Conservation (phyloP, 352 stramenopile species). For the Globisporangium emineosum region DNA sequence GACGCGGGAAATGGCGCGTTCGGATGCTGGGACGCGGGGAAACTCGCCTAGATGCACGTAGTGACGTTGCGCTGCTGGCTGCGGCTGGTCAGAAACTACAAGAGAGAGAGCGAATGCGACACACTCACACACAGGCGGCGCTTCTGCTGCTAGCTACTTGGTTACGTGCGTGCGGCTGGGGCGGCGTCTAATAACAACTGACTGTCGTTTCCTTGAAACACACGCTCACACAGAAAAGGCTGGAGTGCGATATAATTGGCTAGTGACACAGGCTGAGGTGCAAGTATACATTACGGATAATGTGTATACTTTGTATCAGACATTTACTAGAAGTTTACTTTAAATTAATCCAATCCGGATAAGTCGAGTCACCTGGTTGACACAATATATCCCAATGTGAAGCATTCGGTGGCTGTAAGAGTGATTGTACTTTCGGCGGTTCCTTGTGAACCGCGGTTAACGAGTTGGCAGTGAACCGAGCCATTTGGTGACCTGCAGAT, state of each 20-base stretch:
- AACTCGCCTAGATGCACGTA: neutral
- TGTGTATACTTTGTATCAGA: neutral
- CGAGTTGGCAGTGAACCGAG: neutral
- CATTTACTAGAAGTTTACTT: no score
- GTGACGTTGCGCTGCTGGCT: neutral
- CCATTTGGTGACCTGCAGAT: neutral
- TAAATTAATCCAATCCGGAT: neutral
- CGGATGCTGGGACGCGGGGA: neutral
- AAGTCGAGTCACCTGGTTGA: neutral
- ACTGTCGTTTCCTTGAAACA: conserved; percentile 15
- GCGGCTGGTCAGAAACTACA: neutral
- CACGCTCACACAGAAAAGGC: conserved; percentile 1
- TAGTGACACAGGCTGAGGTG: conserved; percentile 6
- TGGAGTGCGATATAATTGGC: conserved; percentile 3
- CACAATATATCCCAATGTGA: neutral
- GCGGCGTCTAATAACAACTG: conserved; percentile 8
- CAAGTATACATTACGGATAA: neutral
- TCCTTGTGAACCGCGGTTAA: conserved; percentile 1
- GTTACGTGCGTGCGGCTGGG: conserved; percentile 1
- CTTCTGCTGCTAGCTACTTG: conserved; percentile 6
- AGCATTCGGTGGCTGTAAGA: conserved; percentile 4
- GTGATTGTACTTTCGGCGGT: conserved; percentile 2
- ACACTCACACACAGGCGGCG: neutral
- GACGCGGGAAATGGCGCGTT: neutral
- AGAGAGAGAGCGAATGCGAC: conserved; percentile 6